phyloP scores from a whole-genome alignment of 2,329 filamentous ascomycete genomes.

The Claviceps cyperi region DNA sequence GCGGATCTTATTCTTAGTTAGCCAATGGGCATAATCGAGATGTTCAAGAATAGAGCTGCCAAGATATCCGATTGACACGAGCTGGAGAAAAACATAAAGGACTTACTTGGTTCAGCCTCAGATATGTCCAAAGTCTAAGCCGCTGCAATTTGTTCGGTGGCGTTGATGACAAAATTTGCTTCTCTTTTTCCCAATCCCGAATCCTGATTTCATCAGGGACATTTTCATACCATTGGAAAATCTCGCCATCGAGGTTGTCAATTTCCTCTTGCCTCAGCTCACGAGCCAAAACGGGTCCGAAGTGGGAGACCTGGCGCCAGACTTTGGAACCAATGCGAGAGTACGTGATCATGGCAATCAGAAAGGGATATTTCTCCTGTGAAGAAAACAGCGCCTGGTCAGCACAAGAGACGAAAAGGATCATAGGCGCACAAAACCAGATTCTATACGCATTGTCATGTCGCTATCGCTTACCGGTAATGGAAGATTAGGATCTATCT shows the following conservation, averaged over 20 bases:
- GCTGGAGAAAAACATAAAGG: background rate
- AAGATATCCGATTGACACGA: background rate
- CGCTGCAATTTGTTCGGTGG: slow-evolving; percentile 54
- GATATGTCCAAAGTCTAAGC: slow-evolving; percentile 68
- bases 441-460: background rate
- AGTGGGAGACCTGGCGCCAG: slow-evolving; percentile 65
- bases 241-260: slow-evolving; percentile 66
- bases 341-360: slow-evolving; percentile 75
- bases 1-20: slow-evolving; percentile 38
- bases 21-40: background rate
- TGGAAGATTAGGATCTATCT: slow-evolving; percentile 67
- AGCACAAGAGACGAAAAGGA: background rate
- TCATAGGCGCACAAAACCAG: background rate
- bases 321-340: slow-evolving; percentile 73
- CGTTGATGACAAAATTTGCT: slow-evolving; percentile 33
- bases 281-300: slow-evolving; percentile 43
- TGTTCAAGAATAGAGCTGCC: no score
- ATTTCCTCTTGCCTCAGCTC: slow-evolving; percentile 62
- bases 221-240: slow-evolving; percentile 72
- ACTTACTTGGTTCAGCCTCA: slow-evolving; percentile 63
- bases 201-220: slow-evolving; percentile 47
- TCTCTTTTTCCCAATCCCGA: slow-evolving; percentile 43
- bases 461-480: slow-evolving; percentile 49
- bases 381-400: background rate
- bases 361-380: slow-evolving; percentile 48